Percentiles rank a stretch among this genome's conserved stretches.
Conservation (phyloP, 345 rosid genomes). For the Gossypium herbaceum region DNA sequence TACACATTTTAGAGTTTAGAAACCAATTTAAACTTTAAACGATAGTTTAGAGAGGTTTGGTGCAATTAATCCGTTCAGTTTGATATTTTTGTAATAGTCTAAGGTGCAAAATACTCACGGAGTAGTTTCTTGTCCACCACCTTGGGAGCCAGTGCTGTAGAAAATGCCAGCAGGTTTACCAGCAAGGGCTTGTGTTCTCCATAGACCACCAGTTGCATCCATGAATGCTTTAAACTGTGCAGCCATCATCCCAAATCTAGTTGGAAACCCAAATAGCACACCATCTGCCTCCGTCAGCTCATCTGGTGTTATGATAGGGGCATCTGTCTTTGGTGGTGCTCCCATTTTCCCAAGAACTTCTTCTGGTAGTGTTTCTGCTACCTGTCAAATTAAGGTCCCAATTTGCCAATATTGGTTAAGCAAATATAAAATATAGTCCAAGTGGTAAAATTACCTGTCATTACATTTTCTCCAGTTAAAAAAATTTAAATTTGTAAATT, state of each 20-base stretch:
- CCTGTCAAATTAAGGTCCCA: constrained; percentile 24
- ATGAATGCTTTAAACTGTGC: constrained; percentile 70
- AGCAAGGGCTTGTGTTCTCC: constrained; percentile 59
- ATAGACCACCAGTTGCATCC: constrained; percentile 67
- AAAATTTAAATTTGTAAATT: too few species aligned
- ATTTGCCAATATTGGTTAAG: neutral
- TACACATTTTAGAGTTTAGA: too few species aligned
- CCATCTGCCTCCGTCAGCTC: constrained; percentile 69
- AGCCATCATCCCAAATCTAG: constrained; percentile 76
- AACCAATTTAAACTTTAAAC: too few species aligned
- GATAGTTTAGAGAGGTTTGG: too few species aligned
- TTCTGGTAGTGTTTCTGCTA: constrained; percentile 56
- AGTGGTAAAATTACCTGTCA: too few species aligned
- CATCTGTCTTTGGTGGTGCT: constrained; percentile 60
- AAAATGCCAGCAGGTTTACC: constrained; percentile 80
- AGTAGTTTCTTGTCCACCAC: constrained; percentile 81
- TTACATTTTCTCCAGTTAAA: too few species aligned
- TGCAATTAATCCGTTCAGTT: too few species aligned
- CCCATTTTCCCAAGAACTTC: constrained; percentile 66
- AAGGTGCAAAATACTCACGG: constrained; percentile 39
- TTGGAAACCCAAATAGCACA: constrained; percentile 62
- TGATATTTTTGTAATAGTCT: too few species aligned
- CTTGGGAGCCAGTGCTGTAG: constrained; percentile 73
- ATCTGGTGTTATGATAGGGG: constrained; percentile 44
- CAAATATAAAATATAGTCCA: too few species aligned